Percentiles rank a stretch among this genome's conserved stretches.
phyloP scores from a whole-genome alignment of 495 filamentous ascomycete genomes.

The Beverwykella pulmonaria region DNA sequence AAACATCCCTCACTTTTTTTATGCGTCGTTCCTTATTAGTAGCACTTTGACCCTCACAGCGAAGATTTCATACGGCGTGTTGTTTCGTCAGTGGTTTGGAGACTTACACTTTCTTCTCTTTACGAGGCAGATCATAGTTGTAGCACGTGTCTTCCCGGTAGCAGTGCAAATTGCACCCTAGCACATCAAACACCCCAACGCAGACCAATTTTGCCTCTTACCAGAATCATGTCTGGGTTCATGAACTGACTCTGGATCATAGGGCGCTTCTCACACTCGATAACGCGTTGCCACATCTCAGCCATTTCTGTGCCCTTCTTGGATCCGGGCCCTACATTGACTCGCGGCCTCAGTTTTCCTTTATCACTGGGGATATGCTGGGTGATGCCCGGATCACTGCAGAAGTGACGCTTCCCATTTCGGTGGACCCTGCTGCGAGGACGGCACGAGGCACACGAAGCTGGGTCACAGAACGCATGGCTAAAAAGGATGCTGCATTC shows the following conservation, averaged over 20 bases:
- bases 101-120: too few species aligned
- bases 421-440: constrained; percentile 66
- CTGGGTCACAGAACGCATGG: constrained; percentile 76
- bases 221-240: neutral
- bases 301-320: constrained; percentile 77
- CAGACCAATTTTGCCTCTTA: too few species aligned
- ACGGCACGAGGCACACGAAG: constrained; percentile 51
- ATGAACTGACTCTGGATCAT: constrained; percentile 3
- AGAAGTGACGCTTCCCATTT: constrained; percentile 70
- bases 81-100: too few species aligned
- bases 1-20: neutral
- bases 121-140: too few species aligned
- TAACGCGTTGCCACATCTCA: constrained; percentile 71
- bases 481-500: constrained; percentile 82
- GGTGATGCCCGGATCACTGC: constrained; percentile 50
- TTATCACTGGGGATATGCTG: constrained; percentile 38
- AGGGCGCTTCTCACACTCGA: constrained; percentile 75
- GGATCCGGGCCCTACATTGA: constrained; percentile 60
- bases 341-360: constrained; percentile 54
- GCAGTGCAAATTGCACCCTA: too few species aligned
- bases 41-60: too few species aligned
- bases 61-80: too few species aligned
- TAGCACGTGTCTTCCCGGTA: too few species aligned
- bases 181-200: too few species aligned
- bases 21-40: too few species aligned